Evolutionary conservation across 768 basidiomycete genomes (phyloP).

Genomic region (Mycena floridula): DNA sequence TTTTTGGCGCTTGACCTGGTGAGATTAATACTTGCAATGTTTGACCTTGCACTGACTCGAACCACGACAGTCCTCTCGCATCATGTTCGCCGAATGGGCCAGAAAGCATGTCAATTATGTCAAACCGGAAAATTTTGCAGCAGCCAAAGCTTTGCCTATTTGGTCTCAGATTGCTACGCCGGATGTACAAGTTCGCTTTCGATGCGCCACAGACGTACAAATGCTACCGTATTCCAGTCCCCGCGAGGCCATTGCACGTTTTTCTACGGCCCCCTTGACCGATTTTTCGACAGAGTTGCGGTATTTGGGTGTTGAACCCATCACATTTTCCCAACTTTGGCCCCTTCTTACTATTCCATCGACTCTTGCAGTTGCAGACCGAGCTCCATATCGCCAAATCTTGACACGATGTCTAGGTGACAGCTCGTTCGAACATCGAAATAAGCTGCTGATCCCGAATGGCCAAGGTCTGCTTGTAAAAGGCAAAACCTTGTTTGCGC

Average conservation of each 20-base stretch:
- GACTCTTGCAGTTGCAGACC: background rate
- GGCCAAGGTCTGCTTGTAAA: conserved; percentile 15
- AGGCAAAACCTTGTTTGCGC: conserved; percentile 26
- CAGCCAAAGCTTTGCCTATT: conserved; percentile 22
- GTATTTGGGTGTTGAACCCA: background rate
- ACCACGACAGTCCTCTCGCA: too few relatives aligned
- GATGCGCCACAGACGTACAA: background rate
- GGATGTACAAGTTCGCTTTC: background rate
- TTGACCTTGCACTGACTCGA: too few relatives aligned
- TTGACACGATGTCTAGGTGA: background rate
- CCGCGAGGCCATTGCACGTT: background rate
- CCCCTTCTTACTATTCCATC: background rate
- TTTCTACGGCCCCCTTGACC: background rate
- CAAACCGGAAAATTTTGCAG: background rate
- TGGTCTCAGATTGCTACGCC: conserved; percentile 17
- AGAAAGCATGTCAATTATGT: conserved; percentile 9
- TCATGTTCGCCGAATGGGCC: conserved; percentile 26
- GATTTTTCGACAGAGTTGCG: background rate
- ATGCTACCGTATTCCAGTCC: conserved; percentile 4
- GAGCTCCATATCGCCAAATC: conserved; percentile 1
- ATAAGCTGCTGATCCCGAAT: conserved; percentile 27
- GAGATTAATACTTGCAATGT: too few relatives aligned
- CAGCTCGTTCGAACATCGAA: background rate
- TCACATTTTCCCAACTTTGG: background rate
- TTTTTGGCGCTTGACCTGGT: background rate